phyloP scores from a whole-genome alignment of 805 yeast species.

The Cyberlindnera galapagoensis region DNA sequence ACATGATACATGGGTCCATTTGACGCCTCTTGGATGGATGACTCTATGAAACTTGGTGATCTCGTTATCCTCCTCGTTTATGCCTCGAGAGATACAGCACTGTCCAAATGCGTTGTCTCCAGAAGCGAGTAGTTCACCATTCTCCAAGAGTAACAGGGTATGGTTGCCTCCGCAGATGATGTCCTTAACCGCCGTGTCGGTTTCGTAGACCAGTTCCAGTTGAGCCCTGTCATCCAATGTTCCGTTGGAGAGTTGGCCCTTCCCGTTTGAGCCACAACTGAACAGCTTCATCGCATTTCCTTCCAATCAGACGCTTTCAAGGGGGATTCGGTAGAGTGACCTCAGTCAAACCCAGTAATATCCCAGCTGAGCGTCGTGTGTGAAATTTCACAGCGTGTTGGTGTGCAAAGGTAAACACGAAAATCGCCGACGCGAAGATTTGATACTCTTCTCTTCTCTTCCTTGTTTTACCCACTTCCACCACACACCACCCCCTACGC shows the following conservation, averaged over 20 bases:
- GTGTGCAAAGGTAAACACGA: too few species aligned
- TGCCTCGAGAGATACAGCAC: too few species aligned
- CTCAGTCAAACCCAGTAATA: too few species aligned
- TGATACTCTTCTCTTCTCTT: too few species aligned
- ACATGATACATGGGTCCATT: constrained; percentile 47
- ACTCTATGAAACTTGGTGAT: constrained; percentile 17
- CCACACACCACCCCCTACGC: not conserved
- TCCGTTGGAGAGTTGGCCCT: constrained; percentile 61
- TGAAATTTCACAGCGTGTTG: too few species aligned
- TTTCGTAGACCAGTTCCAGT: constrained; percentile 17
- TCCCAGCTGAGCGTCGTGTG: too few species aligned
- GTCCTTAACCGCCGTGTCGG: constrained; percentile 26
- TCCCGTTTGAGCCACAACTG: constrained; percentile 83
- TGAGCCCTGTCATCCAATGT: constrained; percentile 41
- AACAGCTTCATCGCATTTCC: constrained; percentile 25
- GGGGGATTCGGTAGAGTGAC: too few species aligned
- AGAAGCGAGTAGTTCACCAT: constrained; percentile 47
- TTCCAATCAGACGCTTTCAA: not conserved
- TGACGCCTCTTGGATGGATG: constrained; percentile 11
- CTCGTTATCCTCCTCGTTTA: constrained; percentile 24
- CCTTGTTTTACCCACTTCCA: too few species aligned
- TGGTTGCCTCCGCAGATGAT: constrained; percentile 86
- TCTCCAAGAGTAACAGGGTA: constrained; percentile 48
- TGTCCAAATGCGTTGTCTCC: constrained; percentile 61
- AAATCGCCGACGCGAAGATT: too few species aligned